Evolutionary conservation across 2,329 filamentous ascomycete genomes (phyloP).

Genomic region (Beauveria scarabaeidicola): DNA sequence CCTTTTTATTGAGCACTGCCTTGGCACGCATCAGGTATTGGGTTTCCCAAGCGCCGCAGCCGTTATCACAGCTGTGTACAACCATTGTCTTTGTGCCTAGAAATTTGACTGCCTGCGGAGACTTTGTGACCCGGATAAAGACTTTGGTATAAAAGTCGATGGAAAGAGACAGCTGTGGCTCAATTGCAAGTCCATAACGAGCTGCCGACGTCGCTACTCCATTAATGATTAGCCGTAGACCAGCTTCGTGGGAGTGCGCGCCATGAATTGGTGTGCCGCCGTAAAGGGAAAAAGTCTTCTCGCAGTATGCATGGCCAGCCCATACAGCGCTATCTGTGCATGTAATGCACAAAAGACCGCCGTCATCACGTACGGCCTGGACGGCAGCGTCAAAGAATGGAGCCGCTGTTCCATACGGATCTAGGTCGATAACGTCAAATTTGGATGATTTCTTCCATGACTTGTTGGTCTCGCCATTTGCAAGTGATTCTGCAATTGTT

Average conservation of each 20-base stretch:
- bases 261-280: constrained; percentile 84
- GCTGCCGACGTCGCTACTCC: constrained; percentile 72
- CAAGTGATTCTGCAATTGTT: constrained; percentile 46
- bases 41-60: constrained; percentile 85
- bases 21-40: constrained; percentile 69
- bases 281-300: constrained; percentile 92
- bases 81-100: constrained; percentile 86
- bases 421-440: constrained; percentile 93
- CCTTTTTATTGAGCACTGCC: constrained; percentile 59
- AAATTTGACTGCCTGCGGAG: constrained; percentile 82
- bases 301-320: constrained; percentile 86
- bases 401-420: constrained; percentile 89
- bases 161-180: constrained; percentile 83
- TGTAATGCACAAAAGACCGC: constrained; percentile 86
- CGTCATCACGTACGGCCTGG: constrained; percentile 73
- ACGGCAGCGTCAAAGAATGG: constrained; percentile 88
- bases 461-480: constrained; percentile 31
- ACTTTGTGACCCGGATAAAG: constrained; percentile 74
- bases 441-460: constrained; percentile 36
- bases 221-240: constrained; percentile 77
- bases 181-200: constrained; percentile 78
- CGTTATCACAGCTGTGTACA: constrained; percentile 81
- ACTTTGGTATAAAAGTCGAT: constrained; percentile 93
- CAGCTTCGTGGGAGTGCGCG: constrained; percentile 77
- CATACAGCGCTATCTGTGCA: constrained; percentile 95